Evolutionary conservation across 1,284 basidiomycete species (phyloP).

Genomic region (Ceratobasidium sp.): DNA sequence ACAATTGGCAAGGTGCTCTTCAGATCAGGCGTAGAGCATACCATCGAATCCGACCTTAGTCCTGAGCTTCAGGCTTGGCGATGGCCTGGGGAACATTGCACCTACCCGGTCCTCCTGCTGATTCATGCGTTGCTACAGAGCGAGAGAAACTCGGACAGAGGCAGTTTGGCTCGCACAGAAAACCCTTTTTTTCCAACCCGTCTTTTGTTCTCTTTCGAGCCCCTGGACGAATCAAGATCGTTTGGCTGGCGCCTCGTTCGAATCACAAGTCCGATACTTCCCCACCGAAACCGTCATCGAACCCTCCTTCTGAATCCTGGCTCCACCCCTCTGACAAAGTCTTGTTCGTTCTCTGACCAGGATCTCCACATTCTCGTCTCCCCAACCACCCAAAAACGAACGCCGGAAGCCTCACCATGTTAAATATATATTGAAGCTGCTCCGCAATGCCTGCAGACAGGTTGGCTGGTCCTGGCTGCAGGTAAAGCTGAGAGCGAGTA

Average conservation of each 20-base stretch:
- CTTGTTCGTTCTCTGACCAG: slow-evolving; percentile 26
- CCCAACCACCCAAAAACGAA: slow-evolving; percentile 35
- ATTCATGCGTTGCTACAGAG: slow-evolving; percentile 81
- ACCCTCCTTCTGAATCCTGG: slow-evolving; percentile 33
- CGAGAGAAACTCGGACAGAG: slow-evolving; percentile 67
- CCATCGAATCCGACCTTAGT: slow-evolving; percentile 84
- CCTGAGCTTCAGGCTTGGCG: too few species aligned
- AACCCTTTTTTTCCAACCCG: slow-evolving; percentile 70
- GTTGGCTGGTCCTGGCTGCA: slow-evolving; percentile 12
- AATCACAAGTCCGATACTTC: slow-evolving; percentile 37
- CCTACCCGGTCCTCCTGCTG: slow-evolving; percentile 77
- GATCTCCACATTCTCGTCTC: slow-evolving; percentile 26
- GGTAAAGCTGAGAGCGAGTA: slow-evolving; percentile 27
- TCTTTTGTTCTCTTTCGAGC: slow-evolving; percentile 77
- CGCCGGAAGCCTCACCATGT: too few species aligned
- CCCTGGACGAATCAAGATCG: slow-evolving; percentile 74
- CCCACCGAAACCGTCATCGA: slow-evolving; percentile 27
- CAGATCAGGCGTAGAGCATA: slow-evolving; percentile 75
- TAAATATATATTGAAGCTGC: slow-evolving; percentile 61
- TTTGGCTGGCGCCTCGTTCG: slow-evolving; percentile 50
- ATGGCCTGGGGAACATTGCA: slow-evolving; percentile 77
- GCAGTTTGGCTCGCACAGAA: slow-evolving; percentile 56
- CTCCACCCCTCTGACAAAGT: slow-evolving; percentile 28
- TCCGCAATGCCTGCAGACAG: slow-evolving; percentile 57
- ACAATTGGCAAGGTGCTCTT: slow-evolving; percentile 77